Evolutionary conservation across 2,329 filamentous ascomycete species (phyloP), one percentile per base, ranked within the genome.

Genomic region (Fusarium concolor): DNA sequence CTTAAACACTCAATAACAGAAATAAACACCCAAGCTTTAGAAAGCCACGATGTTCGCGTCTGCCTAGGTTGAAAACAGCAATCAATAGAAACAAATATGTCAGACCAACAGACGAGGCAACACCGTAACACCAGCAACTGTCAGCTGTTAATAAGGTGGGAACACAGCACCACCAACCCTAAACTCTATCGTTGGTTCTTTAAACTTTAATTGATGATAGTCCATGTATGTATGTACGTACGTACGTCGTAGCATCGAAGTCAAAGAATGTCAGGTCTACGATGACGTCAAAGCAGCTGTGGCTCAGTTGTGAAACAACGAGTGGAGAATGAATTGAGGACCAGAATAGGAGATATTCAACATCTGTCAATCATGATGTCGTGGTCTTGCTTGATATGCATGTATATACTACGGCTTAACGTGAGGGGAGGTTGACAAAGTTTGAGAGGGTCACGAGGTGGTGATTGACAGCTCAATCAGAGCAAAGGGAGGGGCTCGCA

Each of bases 391-490:
- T 29, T 28, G 47, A 59, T 14, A 33, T 15, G 38, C 33, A 26
- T 33, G 35, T 38, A 52, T 14, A 18, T 12, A 14, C 31, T 22
- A 12, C 26, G n/a, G 28, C 11, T 53, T 31, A 26, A 28, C 15
- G 28, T n/a, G 49, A 51, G 46, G 18, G 37, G 49, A 56, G 41
- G 35, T 47, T 28, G 44, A 47, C 49, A 65, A 41, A 65, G 60
- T 49, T 55, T 47, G 31, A 37, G 26, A 28, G 37, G 60, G 65
- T 69, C 65, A 68, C 65, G 51, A 51, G 65, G 52, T 61, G 49
- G 29, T 45, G 45, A 26, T 29, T 56, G 56, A 43, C 56, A 62
- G 47, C 28, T 56, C 53, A 44, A 69, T 55, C 60, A 51, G 46
- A 29, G 29, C 31, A 64, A 46, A 52, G 49, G 43, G 51, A 33